phyloP scores from a whole-genome alignment of 1,284 basidiomycete species.

The Ustilago crameri region DNA sequence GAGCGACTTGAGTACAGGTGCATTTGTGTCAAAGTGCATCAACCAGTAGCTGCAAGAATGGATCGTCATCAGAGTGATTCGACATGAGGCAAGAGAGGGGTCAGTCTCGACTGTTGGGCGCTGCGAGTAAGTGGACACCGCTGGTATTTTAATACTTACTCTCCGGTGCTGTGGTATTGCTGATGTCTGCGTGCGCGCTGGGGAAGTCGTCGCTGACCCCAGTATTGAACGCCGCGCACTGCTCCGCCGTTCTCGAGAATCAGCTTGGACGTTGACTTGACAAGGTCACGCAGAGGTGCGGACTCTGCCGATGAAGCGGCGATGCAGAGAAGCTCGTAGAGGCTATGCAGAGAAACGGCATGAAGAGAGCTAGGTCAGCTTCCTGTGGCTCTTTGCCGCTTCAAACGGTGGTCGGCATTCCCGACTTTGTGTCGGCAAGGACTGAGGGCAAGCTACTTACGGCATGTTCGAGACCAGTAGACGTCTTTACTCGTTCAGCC shows the following conservation, averaged over 20 bases:
- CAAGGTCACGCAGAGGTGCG: slow-evolving; percentile 78
- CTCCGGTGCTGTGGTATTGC: slow-evolving; percentile 76
- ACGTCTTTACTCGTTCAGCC: background rate
- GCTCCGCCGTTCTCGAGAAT: slow-evolving; percentile 82
- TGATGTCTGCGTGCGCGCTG: slow-evolving; percentile 81
- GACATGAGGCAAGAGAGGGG: background rate
- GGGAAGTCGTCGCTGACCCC: slow-evolving; percentile 79
- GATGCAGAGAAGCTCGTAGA: slow-evolving; percentile 67
- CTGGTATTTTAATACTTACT: slow-evolving; percentile 73
- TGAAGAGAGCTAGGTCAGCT: background rate
- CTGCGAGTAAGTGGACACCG: no score
- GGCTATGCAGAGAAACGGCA: slow-evolving; percentile 30
- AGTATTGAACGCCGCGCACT: slow-evolving; percentile 80
- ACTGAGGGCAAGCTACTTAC: slow-evolving; percentile 16
- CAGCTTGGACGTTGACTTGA: slow-evolving; percentile 78
- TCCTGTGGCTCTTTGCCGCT: no score
- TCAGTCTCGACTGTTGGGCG: background rate
- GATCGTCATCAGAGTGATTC: background rate
- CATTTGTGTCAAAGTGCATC: slow-evolving; percentile 86
- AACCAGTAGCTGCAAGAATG: slow-evolving; percentile 79
- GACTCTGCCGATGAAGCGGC: slow-evolving; percentile 64
- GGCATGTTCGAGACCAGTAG: slow-evolving; percentile 21
- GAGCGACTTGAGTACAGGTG: slow-evolving; percentile 75
- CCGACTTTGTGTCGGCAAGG: background rate
- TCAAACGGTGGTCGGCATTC: background rate